A percentile compares a stretch with the other conserved stretches of the same genome.
Conservation (phyloP, 2,329 filamentous ascomycete species). For the Elsinoe arachidis region DNA sequence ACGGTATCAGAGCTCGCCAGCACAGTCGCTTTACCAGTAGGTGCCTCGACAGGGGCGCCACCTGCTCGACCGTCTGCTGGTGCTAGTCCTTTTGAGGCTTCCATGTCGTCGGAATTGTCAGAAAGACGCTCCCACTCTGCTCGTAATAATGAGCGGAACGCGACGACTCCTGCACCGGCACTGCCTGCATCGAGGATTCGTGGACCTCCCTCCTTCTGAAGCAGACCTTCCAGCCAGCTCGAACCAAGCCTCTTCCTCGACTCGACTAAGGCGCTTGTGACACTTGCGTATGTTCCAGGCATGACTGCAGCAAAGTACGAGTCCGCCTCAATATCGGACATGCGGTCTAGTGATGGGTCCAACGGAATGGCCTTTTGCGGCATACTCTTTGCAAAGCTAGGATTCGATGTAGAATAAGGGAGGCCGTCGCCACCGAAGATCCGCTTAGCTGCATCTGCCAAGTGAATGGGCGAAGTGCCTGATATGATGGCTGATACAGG, state of each 20-base stretch:
- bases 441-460: constrained; percentile 61
- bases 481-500: constrained; percentile 63
- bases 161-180: constrained; percentile 63
- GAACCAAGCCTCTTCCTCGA: constrained; percentile 63
- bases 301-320: constrained; percentile 60
- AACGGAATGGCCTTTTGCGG: constrained; percentile 58
- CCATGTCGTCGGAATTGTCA: constrained; percentile 22
- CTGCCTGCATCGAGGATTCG: constrained; percentile 66
- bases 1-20: constrained; percentile 68
- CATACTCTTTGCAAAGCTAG: constrained; percentile 45
- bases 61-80: constrained; percentile 28
- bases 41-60: constrained; percentile 36
- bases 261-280: constrained; percentile 61
- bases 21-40: constrained; percentile 68
- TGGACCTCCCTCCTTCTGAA: constrained; percentile 52
- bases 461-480: constrained; percentile 57
- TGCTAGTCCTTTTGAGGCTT: constrained; percentile 21
- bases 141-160: constrained; percentile 68
- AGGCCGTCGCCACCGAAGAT: constrained; percentile 69
- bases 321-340: constrained; percentile 69
- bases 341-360: constrained; percentile 53
- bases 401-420: constrained; percentile 68
- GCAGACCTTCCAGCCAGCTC: constrained; percentile 58
- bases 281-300: constrained; percentile 61
- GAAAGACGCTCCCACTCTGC: constrained; percentile 72